These are phyloP conservation scores for Fonsecaea pugnacius DNA, from an alignment of 2,329 filamentous ascomycete species.

Conservation along the genomic window DNA sequence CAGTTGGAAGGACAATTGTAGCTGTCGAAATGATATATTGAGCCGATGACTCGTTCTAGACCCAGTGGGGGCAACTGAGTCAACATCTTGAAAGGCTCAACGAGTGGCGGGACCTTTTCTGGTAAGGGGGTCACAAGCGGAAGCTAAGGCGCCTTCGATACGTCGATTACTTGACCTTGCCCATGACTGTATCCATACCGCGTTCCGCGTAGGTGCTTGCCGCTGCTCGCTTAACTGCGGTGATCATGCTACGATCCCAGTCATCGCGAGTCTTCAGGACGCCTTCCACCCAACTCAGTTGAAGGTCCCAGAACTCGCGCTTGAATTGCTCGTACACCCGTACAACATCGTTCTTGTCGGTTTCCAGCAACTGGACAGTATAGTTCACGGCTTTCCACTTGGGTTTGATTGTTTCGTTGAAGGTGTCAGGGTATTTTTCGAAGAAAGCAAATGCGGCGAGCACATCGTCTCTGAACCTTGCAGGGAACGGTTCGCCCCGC, in stretches of 20 bases:
- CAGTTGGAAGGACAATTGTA: not conserved
- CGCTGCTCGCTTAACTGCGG: constrained; percentile 83
- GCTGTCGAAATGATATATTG: not conserved
- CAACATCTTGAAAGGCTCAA: not conserved
- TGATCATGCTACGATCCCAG: constrained; percentile 89
- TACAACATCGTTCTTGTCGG: constrained; percentile 72
- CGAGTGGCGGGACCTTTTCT: not conserved
- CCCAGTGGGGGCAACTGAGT: not conserved
- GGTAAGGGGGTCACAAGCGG: not conserved
- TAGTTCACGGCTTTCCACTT: constrained; percentile 91
- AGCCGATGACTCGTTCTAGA: not conserved
- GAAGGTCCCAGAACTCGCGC: constrained; percentile 85
- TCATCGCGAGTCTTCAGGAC: constrained; percentile 86
- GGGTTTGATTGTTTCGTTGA: constrained; percentile 76
- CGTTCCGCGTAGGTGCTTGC: constrained; percentile 80
- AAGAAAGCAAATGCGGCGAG: constrained; percentile 91
- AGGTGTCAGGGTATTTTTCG: constrained; percentile 67
- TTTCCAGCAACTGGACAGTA: constrained; percentile 76
- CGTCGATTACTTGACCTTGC: constrained; percentile 71
- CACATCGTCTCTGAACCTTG: constrained; percentile 93
- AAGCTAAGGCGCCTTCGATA: not conserved
- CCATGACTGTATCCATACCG: constrained; percentile 91
- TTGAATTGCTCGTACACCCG: constrained; percentile 85
- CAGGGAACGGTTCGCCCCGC: constrained; percentile 81
- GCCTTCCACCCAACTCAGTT: constrained; percentile 93